Evolutionary conservation across 1,284 basidiomycete species (phyloP).

Genomic region (Heterobasidion annosum): DNA sequence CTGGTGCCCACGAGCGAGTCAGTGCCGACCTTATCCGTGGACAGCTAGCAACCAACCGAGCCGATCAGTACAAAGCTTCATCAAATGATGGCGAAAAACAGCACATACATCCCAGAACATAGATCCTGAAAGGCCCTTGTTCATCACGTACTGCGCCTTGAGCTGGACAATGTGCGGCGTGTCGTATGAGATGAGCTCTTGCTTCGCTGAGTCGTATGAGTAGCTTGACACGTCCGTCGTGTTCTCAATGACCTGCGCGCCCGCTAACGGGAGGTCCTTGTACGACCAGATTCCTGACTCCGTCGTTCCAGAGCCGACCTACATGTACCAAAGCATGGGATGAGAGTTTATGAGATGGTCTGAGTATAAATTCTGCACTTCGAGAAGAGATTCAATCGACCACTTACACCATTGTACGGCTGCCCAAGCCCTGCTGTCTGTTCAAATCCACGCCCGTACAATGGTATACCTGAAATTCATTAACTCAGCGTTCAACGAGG

Average conservation of each 20-base stretch:
- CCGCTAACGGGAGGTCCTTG: constrained; percentile 58
- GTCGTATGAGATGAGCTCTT: constrained; percentile 75
- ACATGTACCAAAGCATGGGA: background rate
- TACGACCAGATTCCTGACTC: constrained; percentile 72
- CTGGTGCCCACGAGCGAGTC: constrained; percentile 48
- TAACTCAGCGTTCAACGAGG: too few relatives aligned
- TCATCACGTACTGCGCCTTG: constrained; percentile 72
- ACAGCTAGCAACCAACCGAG: constrained; percentile 36
- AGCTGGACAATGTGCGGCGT: constrained; percentile 60
- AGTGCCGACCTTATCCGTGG: constrained; percentile 50
- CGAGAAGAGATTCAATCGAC: too few relatives aligned
- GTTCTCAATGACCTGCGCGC: constrained; percentile 61
- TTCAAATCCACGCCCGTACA: constrained; percentile 83
- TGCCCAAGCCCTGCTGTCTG: constrained; percentile 68
- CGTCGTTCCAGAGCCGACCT: constrained; percentile 70
- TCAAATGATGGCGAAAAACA: background rate
- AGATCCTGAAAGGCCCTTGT: constrained; percentile 58
- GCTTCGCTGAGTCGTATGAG: constrained; percentile 60
- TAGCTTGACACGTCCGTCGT: constrained; percentile 67
- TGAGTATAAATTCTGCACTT: background rate
- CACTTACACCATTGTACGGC: constrained; percentile 59
- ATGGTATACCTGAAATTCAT: constrained; percentile 52
- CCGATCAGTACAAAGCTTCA: background rate
- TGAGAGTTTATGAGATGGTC: too few relatives aligned
- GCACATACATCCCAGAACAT: constrained; percentile 74